Evolutionary conservation across 805 yeast species (phyloP), one percentile per base, ranked within the genome.

Genomic region (Metschnikowia similis): DNA sequence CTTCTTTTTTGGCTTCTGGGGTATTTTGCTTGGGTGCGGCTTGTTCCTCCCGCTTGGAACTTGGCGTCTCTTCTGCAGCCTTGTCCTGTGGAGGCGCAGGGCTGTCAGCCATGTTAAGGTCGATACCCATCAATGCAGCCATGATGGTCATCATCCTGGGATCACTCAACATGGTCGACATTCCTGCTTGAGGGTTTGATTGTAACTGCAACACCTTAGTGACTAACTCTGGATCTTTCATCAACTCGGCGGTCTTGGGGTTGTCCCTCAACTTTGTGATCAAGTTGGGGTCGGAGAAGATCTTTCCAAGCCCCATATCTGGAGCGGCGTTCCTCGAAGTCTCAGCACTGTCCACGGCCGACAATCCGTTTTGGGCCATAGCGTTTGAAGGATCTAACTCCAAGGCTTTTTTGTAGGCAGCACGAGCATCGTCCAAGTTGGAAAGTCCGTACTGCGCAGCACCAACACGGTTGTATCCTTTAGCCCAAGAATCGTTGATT

Each of bases 361-460:
- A 70, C 52, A 91, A 69, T 3, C 98, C 99, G 44, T 83, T 83
- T 66, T 84, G 77, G 37, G 98, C 97, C 82, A 88, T 87, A 52
- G 89, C 83, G 66, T 94, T 94, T 48, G 74, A 47, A 28, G 94
- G 78, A 59, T 92, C 98, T 51, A 90, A 67, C 62, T 85, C 87
- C 57, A 92, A 71, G 7, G 96, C 95, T 66, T 85, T 85, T 56
- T 82, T 74, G 69, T 89, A 92, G 27, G 86, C 75, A 28, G 68
- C 67, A 58, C 80, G 80, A 41, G 98, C 94, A 21, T 81, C 87
- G 30, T 87, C 90, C 45, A 84, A 77, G 52, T 87, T 80, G 14
- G 89, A 89, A 52, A 87, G 73, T n/a, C 99, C 99, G 61, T 77
- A 85, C 45, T 85, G 82, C 31, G 99, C 99, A 56, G 97, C 91